These are phyloP conservation scores for Phoma sp. DNA, from an alignment of 2,329 filamentous ascomycete genomes.

Conservation along the genomic window DNA sequence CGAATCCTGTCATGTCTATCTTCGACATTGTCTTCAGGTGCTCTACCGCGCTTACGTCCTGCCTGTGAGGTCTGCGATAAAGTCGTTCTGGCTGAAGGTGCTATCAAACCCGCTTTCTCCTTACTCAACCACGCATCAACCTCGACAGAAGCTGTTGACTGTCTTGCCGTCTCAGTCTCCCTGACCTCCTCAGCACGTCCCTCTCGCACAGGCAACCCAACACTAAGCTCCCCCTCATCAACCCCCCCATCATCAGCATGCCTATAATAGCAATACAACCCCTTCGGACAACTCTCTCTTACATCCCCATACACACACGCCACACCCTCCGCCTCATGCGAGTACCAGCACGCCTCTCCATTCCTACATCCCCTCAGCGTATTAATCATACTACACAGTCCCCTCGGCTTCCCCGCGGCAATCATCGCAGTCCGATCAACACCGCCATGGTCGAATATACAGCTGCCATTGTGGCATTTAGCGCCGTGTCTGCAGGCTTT, in stretches of 20 bases:
- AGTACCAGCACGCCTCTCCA: slow-evolving; percentile 3
- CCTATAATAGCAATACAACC: background rate
- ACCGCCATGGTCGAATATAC: background rate
- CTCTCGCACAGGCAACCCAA: too few relatives aligned
- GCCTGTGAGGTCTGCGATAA: too few relatives aligned
- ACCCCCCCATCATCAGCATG: background rate
- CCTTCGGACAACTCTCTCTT: background rate
- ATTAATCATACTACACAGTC: slow-evolving; percentile 2
- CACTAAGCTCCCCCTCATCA: background rate
- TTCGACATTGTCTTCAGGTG: background rate
- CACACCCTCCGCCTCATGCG: background rate
- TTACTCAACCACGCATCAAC: too few relatives aligned
- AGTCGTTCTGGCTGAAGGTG: too few relatives aligned
- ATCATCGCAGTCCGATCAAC: background rate
- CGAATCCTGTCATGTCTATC: background rate
- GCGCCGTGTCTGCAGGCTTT: slow-evolving; percentile 1
- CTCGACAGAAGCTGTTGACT: too few relatives aligned
- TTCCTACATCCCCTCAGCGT: background rate
- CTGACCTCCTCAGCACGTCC: too few relatives aligned
- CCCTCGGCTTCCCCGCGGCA: background rate
- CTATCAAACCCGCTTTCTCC: too few relatives aligned
- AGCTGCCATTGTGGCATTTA: background rate
- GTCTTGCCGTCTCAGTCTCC: too few relatives aligned
- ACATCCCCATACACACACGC: background rate
- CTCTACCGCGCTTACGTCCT: background rate